A percentile compares a stretch with the other conserved stretches of the same genome.
Evolutionary conservation across 2,329 filamentous ascomycete genomes (phyloP).

Genomic region (Trichoderma brevicompactum): DNA sequence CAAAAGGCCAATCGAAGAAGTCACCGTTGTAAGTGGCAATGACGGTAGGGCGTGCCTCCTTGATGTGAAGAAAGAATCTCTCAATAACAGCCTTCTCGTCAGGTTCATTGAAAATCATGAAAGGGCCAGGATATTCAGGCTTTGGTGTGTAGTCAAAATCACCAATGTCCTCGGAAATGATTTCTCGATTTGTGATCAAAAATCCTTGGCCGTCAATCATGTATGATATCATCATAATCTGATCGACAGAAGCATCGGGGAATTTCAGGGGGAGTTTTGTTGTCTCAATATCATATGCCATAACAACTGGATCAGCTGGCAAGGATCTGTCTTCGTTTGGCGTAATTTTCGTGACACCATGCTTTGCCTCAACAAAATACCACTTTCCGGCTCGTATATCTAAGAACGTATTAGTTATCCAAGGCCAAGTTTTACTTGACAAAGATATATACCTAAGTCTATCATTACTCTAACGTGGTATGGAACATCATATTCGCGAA

Average conservation of each 20-base stretch:
- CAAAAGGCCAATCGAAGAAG: conserved; percentile 99
- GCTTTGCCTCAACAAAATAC: conserved; percentile 95
- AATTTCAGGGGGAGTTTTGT: conserved; percentile 96
- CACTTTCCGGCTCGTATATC: conserved; percentile 96
- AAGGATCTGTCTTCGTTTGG: conserved; percentile 86
- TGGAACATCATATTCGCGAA: conserved; percentile 98
- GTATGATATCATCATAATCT: conserved; percentile 99
- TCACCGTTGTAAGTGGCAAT: conserved; percentile 99
- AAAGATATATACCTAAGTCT: conserved; percentile 68
- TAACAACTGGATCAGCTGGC: conserved; percentile 93
- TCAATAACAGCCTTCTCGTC: conserved; percentile 88
- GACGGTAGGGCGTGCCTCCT: conserved; percentile 90
- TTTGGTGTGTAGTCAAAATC: conserved; percentile 99
- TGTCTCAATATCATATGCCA: conserved; percentile 99
- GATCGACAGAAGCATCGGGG: conserved; percentile 90
- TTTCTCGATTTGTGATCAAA: conserved; percentile 95
- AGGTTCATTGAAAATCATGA: conserved; percentile 98
- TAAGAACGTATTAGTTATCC: conserved; percentile 45
- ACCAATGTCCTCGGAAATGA: conserved; percentile 94
- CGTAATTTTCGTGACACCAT: conserved; percentile 80
- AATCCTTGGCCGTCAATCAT: conserved; percentile 99
- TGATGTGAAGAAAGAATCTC: conserved; percentile 93
- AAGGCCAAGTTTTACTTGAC: not conserved
- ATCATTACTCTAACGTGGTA: conserved; percentile 99
- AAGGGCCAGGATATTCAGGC: conserved; percentile 91